Conservation (phyloP, 768 basidiomycete genomes). For the Steccherinum ochraceum region DNA sequence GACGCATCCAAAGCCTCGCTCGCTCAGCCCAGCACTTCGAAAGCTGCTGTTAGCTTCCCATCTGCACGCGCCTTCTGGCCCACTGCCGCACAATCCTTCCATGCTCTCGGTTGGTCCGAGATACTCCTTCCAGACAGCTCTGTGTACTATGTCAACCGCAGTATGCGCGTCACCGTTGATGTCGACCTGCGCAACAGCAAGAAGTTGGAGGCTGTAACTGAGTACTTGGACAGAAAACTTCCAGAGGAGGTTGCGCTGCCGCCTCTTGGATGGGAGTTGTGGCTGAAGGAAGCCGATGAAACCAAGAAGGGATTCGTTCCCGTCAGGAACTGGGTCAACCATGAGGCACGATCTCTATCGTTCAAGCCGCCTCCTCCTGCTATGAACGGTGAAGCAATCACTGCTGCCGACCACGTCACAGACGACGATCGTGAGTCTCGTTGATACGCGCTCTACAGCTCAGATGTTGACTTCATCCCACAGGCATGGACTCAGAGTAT, state of each 20-base stretch:
- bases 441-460: background rate
- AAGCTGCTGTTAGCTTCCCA: slow-evolving; percentile 12
- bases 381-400: slow-evolving; percentile 14
- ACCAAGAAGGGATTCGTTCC: slow-evolving; percentile 29
- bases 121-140: slow-evolving; percentile 69
- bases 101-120: slow-evolving; percentile 68
- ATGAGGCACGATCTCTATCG: slow-evolving; percentile 47
- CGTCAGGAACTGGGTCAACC: slow-evolving; percentile 59
- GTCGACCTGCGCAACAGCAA: slow-evolving; percentile 52
- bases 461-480: slow-evolving; percentile 1
- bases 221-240: slow-evolving; percentile 34
- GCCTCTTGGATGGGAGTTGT: slow-evolving; percentile 49
- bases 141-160: slow-evolving; percentile 65
- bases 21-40: slow-evolving; percentile 11
- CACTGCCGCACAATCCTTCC: slow-evolving; percentile 17
- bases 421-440: slow-evolving; percentile 37
- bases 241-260: slow-evolving; percentile 25
- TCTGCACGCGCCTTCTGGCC: slow-evolving; percentile 15
- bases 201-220: slow-evolving; percentile 42
- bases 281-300: slow-evolving; percentile 45
- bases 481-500: slow-evolving; percentile 71
- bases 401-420: slow-evolving; percentile 12
- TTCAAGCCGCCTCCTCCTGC: slow-evolving; percentile 33
- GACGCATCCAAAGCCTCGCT: slow-evolving; percentile 27
- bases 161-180: slow-evolving; percentile 60